Conservation (phyloP, 129 eudicot genomes). For the Chrysanthemum seticuspe region DNA sequence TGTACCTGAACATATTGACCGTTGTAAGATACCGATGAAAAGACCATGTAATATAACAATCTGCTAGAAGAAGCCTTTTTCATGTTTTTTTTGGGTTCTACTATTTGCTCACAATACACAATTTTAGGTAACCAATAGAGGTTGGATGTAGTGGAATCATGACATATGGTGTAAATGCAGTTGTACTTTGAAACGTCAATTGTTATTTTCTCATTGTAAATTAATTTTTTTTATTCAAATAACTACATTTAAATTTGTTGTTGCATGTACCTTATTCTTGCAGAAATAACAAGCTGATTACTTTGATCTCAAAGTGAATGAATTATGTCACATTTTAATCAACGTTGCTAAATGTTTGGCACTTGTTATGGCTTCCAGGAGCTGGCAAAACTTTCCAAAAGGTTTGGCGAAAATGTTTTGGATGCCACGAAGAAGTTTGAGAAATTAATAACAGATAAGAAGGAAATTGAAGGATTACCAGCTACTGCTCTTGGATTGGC, state of each 20-base stretch:
- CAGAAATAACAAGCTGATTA: not conserved
- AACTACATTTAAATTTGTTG: not conserved
- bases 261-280: not conserved
- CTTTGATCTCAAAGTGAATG: not conserved
- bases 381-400: slow-evolving; percentile 73
- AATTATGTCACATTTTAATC: not conserved
- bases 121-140: too few relatives aligned
- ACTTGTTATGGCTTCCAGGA: slow-evolving; percentile 46
- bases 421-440: slow-evolving; percentile 93
- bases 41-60: not conserved
- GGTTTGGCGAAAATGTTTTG: slow-evolving; percentile 84
- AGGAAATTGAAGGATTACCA: slow-evolving; percentile 91
- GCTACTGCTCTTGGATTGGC: slow-evolving; percentile 85
- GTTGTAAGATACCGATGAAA: not conserved
- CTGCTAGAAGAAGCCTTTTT: too few relatives aligned
- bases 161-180: not conserved
- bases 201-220: not conserved
- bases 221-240: not conserved
- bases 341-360: slow-evolving; percentile 8
- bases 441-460: slow-evolving; percentile 73
- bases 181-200: not conserved
- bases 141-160: too few relatives aligned
- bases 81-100: too few relatives aligned
- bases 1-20: not conserved
- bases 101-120: too few relatives aligned